These are phyloP conservation scores for Avena eriantha DNA, from an alignment of 176 grass and related monocot genomes.

Conservation along the genomic window DNA sequence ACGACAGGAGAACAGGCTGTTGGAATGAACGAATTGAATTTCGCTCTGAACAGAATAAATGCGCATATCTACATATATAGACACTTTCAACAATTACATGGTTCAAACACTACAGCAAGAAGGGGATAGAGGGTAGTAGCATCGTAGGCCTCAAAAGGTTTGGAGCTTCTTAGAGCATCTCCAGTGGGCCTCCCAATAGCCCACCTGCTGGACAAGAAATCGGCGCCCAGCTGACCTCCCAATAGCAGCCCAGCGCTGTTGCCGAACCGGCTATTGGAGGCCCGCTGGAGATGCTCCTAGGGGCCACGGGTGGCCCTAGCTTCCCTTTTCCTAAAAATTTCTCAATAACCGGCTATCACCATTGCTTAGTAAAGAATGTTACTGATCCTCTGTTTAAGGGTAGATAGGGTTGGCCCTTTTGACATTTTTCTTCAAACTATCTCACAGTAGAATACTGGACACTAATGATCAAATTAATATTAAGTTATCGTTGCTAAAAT, in stretches of 20 bases:
- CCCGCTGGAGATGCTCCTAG: no score
- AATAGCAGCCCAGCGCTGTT: no score
- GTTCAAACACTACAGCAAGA: conserved; percentile 11
- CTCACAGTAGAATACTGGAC: neutral
- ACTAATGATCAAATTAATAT: neutral
- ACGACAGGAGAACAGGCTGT: neutral
- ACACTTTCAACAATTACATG: neutral
- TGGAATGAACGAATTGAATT: neutral
- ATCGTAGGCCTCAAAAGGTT: neutral
- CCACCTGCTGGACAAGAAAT: no score
- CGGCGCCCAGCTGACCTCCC: no score
- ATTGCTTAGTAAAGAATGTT: neutral
- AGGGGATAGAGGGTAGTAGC: neutral
- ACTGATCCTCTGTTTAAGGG: neutral
- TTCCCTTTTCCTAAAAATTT: neutral
- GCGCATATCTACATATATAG: neutral
- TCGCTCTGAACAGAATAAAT: neutral
- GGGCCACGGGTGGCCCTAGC: neutral
- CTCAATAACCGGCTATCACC: neutral
- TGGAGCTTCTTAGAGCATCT: neutral
- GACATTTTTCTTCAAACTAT: conserved; percentile 14
- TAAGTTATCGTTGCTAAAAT: neutral
- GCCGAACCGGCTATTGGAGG: no score
- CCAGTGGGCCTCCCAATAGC: no score
- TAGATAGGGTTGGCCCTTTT: neutral